Evolutionary conservation across 2,329 filamentous ascomycete species (phyloP).

Genomic region (Aspergillus sp.): DNA sequence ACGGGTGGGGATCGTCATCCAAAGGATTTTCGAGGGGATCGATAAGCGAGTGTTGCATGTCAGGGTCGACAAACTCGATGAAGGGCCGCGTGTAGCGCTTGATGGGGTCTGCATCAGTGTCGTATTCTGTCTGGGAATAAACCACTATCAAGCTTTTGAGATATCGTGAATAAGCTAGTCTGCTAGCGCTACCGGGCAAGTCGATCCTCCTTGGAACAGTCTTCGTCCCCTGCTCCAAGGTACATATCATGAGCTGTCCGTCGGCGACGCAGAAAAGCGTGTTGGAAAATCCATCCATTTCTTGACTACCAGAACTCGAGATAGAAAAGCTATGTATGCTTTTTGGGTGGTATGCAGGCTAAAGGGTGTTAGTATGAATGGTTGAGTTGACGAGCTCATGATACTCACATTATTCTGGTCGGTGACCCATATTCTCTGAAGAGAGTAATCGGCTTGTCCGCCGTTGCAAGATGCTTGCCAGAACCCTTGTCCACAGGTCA

Average conservation of each 20-base stretch:
- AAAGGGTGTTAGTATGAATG: constrained; percentile 16
- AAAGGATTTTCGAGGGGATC: constrained; percentile 9
- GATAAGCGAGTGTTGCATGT: constrained; percentile 29
- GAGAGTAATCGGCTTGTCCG: constrained; percentile 27
- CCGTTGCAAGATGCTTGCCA: constrained; percentile 38
- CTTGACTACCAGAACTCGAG: constrained; percentile 29
- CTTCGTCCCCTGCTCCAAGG: constrained; percentile 45
- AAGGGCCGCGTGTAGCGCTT: constrained; percentile 36
- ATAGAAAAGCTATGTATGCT: constrained; percentile 39
- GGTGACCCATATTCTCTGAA: constrained; percentile 44
- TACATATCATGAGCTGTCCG: constrained; percentile 50
- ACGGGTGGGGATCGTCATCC: constrained; percentile 17
- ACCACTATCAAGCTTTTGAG: constrained; percentile 54
- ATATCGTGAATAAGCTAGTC: constrained; percentile 48
- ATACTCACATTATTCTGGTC: constrained; percentile 44
- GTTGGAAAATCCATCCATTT: constrained; percentile 35
- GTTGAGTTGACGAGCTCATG: neutral
- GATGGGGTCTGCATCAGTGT: constrained; percentile 30
- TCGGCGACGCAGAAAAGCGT: constrained; percentile 53
- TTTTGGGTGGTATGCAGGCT: constrained; percentile 43
- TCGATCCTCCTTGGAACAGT: constrained; percentile 44
- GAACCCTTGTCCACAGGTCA: constrained; percentile 41
- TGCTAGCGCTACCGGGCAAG: constrained; percentile 45
- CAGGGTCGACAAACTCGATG: constrained; percentile 43
- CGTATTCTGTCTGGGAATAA: constrained; percentile 36